Conservation (phyloP, 176 grass and related monocot genomes). For the Poa annua region DNA sequence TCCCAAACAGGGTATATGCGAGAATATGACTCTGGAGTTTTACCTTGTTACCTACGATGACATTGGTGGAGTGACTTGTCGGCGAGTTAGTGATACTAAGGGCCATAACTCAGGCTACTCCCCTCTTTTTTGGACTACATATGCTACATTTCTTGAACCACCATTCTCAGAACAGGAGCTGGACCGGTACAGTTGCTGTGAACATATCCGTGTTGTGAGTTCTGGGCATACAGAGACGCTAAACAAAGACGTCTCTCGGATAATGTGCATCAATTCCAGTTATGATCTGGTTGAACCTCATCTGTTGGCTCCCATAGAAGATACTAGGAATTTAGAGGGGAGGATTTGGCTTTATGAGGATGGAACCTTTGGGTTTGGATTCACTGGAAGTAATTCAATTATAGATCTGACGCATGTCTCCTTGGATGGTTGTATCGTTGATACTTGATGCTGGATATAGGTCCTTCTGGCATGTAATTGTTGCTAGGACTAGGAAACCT, state of each 20-base stretch:
- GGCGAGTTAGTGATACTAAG: conserved; percentile 57
- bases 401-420: conserved; percentile 77
- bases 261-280: conserved; percentile 80
- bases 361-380: conserved; percentile 91
- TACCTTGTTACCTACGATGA: conserved; percentile 83
- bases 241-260: conserved; percentile 53
- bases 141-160: conserved; percentile 75
- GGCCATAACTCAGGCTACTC: conserved; percentile 68
- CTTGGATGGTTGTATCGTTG: conserved; percentile 68
- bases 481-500: conserved; percentile 43
- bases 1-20: conserved; percentile 74
- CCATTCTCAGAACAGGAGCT: conserved; percentile 80
- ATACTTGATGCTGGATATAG: conserved; percentile 50
- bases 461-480: conserved; percentile 50
- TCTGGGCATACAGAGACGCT: conserved; percentile 18
- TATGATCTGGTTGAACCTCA: conserved; percentile 71
- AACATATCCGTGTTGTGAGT: conserved; percentile 49
- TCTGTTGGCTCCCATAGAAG: conserved; percentile 39
- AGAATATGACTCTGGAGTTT: conserved; percentile 77
- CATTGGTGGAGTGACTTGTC: conserved; percentile 88
- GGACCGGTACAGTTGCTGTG: conserved; percentile 53
- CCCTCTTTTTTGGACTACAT: conserved; percentile 85
- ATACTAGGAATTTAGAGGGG: conserved; percentile 70
- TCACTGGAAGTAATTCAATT: conserved; percentile 73
- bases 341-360: conserved; percentile 94